These are phyloP conservation scores for Penicillium paneum DNA, from an alignment of 2,329 filamentous ascomycete genomes.

Conservation along the genomic window DNA sequence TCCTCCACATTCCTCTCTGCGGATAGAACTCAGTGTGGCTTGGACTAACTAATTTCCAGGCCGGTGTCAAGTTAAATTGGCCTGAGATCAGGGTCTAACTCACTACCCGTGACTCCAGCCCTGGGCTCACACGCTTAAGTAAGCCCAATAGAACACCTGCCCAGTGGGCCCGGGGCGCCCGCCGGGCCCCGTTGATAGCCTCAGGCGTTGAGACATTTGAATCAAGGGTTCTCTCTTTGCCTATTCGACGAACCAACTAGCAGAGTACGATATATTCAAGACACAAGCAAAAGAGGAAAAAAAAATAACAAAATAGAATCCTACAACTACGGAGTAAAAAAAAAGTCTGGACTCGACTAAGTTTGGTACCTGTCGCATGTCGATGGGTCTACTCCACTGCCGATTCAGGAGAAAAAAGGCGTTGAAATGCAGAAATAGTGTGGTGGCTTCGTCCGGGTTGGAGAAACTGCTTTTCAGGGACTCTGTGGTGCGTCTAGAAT, in stretches of 20 bases:
- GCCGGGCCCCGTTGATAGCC: not conserved
- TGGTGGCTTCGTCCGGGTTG: slow-evolving; percentile 1
- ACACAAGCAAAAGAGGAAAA: not conserved
- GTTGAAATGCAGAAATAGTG: not conserved
- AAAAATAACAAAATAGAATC: not conserved
- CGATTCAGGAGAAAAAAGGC: slow-evolving; percentile 1
- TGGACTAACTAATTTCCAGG: not conserved
- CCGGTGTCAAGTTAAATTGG: not conserved
- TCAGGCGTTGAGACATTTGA: not conserved
- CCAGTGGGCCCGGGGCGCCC: not conserved
- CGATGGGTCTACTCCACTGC: slow-evolving; percentile 4
- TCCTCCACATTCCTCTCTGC: not conserved
- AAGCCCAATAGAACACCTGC: not conserved
- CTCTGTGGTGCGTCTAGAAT: not conserved
- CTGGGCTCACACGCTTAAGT: not conserved
- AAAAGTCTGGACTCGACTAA: slow-evolving; percentile 3
- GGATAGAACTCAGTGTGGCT: not conserved
- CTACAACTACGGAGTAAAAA: too few species aligned
- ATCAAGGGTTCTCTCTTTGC: not conserved
- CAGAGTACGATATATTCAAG: not conserved
- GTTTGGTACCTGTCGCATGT: slow-evolving; percentile 10
- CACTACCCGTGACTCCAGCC: not conserved
- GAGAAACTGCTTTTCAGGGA: not conserved
- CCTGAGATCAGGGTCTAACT: not conserved
- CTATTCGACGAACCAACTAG: not conserved